Evolutionary conservation across 345 rosid species (phyloP), one percentile per base, ranked within the genome.

Genomic region (Rhodamnia argentea): DNA sequence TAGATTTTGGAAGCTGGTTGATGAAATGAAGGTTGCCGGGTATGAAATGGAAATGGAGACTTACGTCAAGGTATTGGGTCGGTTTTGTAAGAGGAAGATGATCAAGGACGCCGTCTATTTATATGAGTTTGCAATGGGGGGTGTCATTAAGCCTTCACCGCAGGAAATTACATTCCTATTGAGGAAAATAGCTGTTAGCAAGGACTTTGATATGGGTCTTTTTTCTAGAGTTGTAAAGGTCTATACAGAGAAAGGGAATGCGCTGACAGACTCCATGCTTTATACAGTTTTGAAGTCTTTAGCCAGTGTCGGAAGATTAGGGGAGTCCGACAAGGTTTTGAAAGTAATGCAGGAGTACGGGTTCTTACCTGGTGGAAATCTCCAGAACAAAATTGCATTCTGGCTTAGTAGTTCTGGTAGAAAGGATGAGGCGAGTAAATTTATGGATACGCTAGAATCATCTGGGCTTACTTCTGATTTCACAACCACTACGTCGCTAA

Each of bases 31-130:
- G 86, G 88, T 74, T 83, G 88, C 86, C 15, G 95, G 96, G 50
- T 91, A 87, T 87, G 95, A 94, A 88, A 90, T 96, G 95, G 96
- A 94, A 44, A 85, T 53, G 84, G 96, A 93, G 82, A 95, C 99
- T 22, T 95, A 84, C 85, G 89, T 27, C 83, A 90, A 83, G 86
- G 94, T 94, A 87, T 90, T 88, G 12, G 91, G 87, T 55, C 92
- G 92, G 84, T 96, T 96, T 86, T 84, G 91, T 70, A 92, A 93
- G 86, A 91, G 92, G 88, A 96, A 91, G 84, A 90, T 95, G 97
- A 78, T 91, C 20, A 89, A 90, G 90, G 99, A 98, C 47, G 93
- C 96, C 57, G 98, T 96, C 53, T 93, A 91, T 51, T 91, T 95
- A 87, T 96, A 94, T 74, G 98, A 94, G 87, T 88, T 92, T 90